Evolutionary conservation across 208 protist genomes (phyloP).

Genomic region (Trypanosoma cruzi): DNA sequence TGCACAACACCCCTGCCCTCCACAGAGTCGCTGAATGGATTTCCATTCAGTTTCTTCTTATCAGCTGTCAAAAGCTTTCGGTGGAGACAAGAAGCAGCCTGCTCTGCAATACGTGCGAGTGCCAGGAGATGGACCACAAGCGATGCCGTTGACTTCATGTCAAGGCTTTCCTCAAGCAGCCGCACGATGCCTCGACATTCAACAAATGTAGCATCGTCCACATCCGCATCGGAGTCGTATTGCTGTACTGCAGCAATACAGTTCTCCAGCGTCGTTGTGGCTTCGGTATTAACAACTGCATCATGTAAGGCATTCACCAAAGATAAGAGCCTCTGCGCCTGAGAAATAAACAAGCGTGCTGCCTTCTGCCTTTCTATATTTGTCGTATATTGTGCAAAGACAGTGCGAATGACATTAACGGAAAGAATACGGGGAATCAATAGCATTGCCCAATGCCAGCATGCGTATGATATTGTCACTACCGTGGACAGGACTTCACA

Average conservation of each 20-base stretch:
- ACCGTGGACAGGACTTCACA: constrained; percentile 39
- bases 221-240: constrained; percentile 8
- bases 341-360: neutral
- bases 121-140: constrained; percentile 43
- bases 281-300: neutral
- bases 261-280: neutral
- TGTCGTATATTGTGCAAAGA: constrained; percentile 17
- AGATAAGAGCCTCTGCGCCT: neutral
- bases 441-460: constrained; percentile 35
- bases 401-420: constrained; percentile 6
- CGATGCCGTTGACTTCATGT: constrained; percentile 31
- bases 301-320: constrained; percentile 22
- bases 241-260: constrained; percentile 4
- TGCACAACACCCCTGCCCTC: neutral
- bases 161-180: constrained; percentile 32
- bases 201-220: neutral
- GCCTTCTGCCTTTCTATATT: constrained; percentile 4
- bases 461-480: constrained; percentile 41
- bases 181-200: neutral
- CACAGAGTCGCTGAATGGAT: neutral
- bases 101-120: constrained; percentile 49
- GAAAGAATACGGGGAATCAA: constrained; percentile 31
- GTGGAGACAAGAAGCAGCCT: constrained; percentile 27
- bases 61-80: neutral
- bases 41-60: neutral